phyloP scores from a whole-genome alignment of 306 rosid genomes.

The Rosa chinensis region DNA sequence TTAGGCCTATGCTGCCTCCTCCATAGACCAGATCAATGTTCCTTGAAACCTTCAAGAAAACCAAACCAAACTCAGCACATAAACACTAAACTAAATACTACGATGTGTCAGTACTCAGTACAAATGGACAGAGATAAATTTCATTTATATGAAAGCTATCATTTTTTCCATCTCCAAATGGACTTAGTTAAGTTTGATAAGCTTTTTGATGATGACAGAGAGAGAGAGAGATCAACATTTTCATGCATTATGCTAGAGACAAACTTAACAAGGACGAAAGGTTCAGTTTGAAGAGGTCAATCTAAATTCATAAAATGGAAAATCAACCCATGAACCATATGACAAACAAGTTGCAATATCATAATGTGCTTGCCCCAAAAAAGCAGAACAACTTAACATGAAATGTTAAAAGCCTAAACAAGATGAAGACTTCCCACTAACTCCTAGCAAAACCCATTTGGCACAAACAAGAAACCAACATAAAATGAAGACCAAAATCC shows the following conservation, averaged over 20 bases:
- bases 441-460: conserved; percentile 19
- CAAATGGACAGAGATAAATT: not conserved
- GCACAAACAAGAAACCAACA: not conserved
- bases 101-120: not conserved
- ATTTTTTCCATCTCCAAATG: not conserved
- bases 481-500: not conserved
- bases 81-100: not conserved
- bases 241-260: conserved; percentile 12
- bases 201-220: conserved; percentile 14
- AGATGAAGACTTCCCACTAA: conserved; percentile 15
- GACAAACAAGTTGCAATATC: conserved; percentile 47
- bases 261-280: conserved; percentile 27
- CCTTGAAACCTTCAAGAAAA: conserved; percentile 73
- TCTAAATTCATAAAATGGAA: not conserved
- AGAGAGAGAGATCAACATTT: conserved; percentile 18
- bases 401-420: conserved; percentile 6
- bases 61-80: not conserved
- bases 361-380: conserved; percentile 31
- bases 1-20: conserved; percentile 98
- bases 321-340: conserved; percentile 15
- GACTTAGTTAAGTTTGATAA: conserved; percentile 11
- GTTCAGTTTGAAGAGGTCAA: conserved; percentile 18
- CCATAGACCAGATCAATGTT: conserved; percentile 97
- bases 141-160: not conserved
- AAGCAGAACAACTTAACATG: conserved; percentile 6